Conservation (phyloP, 306 rosid genomes). For the Delonix regia region DNA sequence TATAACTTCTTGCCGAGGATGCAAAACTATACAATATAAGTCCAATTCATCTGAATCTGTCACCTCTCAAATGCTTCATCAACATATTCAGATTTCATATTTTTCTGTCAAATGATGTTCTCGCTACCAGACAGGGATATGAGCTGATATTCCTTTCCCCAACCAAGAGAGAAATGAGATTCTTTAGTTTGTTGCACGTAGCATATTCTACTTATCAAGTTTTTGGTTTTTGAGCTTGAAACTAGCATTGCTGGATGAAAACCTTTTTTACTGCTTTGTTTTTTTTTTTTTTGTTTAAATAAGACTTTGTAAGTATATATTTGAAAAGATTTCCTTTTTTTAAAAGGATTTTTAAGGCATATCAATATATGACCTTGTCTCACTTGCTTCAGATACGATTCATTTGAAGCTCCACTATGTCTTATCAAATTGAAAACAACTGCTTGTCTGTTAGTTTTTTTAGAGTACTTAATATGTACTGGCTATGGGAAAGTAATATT, state of each 20-base stretch:
- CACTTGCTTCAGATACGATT: not conserved
- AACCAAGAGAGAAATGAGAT: no score
- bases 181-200: not conserved
- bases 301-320: not conserved
- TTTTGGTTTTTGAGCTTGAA: not conserved
- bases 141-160: no score
- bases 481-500: not conserved
- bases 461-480: not conserved
- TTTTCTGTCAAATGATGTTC: not conserved
- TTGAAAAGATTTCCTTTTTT: not conserved
- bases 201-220: not conserved
- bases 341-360: not conserved
- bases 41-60: not conserved
- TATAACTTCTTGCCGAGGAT: not conserved
- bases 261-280: no score
- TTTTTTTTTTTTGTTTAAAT: no score
- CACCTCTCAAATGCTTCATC: not conserved
- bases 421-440: not conserved
- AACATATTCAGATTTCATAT: not conserved
- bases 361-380: not conserved
- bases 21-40: not conserved
- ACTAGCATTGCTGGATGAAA: not conserved
- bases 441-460: not conserved
- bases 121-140: not conserved
- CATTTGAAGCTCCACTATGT: not conserved